Evolutionary conservation across 2,329 filamentous ascomycete species (phyloP).

Genomic region (Cercospora canescens): DNA sequence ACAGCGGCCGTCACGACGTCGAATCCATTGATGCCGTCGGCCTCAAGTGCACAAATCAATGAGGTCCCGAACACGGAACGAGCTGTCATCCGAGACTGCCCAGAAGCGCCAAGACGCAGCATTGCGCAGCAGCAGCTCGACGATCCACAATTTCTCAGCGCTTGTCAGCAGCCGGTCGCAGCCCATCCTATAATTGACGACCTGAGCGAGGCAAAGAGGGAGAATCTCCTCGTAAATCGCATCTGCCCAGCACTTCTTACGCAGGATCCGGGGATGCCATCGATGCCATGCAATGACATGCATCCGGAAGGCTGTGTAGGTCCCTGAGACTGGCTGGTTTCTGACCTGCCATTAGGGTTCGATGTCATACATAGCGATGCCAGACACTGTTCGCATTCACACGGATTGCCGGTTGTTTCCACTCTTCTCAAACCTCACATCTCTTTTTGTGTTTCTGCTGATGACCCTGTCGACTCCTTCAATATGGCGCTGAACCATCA

Average conservation of each 20-base stretch:
- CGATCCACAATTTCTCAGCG: conserved; percentile 1
- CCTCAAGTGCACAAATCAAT: background rate
- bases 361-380: background rate
- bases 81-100: background rate
- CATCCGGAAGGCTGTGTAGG: background rate
- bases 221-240: background rate
- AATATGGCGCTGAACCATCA: background rate
- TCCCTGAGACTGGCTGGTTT: background rate
- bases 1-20: no score
- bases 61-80: background rate
- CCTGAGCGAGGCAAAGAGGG: background rate
- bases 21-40: no score
- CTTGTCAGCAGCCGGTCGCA: conserved; percentile 1
- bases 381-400: no score
- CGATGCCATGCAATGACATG: background rate
- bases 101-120: background rate
- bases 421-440: no score
- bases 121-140: background rate
- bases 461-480: background rate
- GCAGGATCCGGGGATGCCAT: background rate
- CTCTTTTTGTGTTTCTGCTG: no score
- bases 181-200: background rate
- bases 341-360: background rate
- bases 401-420: no score
- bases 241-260: background rate